phyloP scores from a whole-genome alignment of 768 basidiomycete genomes.

The Tricholoma sp. region DNA sequence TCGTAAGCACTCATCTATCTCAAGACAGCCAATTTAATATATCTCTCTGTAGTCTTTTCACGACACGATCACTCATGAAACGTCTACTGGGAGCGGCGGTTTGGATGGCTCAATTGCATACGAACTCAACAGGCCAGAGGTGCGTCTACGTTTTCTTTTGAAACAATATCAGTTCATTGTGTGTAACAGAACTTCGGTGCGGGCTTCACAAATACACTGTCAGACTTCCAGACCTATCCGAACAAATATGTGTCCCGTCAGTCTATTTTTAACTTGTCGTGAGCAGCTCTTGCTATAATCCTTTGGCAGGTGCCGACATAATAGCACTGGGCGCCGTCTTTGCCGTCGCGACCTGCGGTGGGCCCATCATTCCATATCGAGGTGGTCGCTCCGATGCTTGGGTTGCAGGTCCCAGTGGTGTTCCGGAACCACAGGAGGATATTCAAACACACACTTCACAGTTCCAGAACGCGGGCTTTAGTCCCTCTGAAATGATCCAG shows the following conservation, averaged over 20 bases:
- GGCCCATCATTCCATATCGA: slow-evolving; percentile 37
- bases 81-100: slow-evolving; percentile 42
- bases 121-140: slow-evolving; percentile 38
- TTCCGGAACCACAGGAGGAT: slow-evolving; percentile 39
- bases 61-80: slow-evolving; percentile 44
- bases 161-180: not conserved
- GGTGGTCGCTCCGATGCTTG: slow-evolving; percentile 39
- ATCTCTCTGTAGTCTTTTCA: slow-evolving; percentile 37
- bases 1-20: slow-evolving; percentile 19
- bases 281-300: not conserved
- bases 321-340: slow-evolving; percentile 34
- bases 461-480: slow-evolving; percentile 41
- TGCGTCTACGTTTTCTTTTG: slow-evolving; percentile 13
- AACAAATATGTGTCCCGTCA: slow-evolving; percentile 41
- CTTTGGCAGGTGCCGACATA: slow-evolving; percentile 36
- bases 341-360: slow-evolving; percentile 38
- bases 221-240: slow-evolving; percentile 36
- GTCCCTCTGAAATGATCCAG: slow-evolving; percentile 42
- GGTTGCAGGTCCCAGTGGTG: slow-evolving; percentile 31
- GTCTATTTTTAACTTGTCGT: slow-evolving; percentile 9
- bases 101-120: slow-evolving; percentile 46
- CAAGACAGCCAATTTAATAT: not conserved
- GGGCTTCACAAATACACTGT: slow-evolving; percentile 38
- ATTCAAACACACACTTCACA: slow-evolving; percentile 31
- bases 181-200: slow-evolving; percentile 38